Evolutionary conservation across 306 rosid genomes (phyloP).

Genomic region (cucumber (Cucumis sativus)): Cucumber_9930_V3 NC_026659.2:19786001-19786500

Average conservation of each 20-base stretch:
- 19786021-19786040: conserved; percentile 82
- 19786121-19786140: conserved; percentile 39
- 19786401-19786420: conserved; percentile 31
- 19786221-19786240: conserved; percentile 56
- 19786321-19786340: conserved; percentile 30
- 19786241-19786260: conserved; percentile 80
- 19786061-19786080: conserved; percentile 43
- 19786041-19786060: conserved; percentile 60
- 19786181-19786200: conserved; percentile 37
- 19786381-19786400: conserved; percentile 26
- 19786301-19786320: conserved; percentile 22
- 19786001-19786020: conserved; percentile 65
- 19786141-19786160: conserved; percentile 80
- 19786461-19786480: conserved; percentile 15
- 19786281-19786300: conserved; percentile 34
- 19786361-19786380: conserved; percentile 30
- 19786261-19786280: conserved; percentile 50
- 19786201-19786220: conserved; percentile 55
- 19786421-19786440: conserved; percentile 38
- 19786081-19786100: conserved; percentile 53
- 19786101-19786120: conserved; percentile 50
- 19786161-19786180: conserved; percentile 53
- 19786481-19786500: conserved; percentile 25
- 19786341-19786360: conserved; percentile 46
- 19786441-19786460: conserved; percentile 36